phyloP scores from a whole-genome alignment of 2,329 filamentous ascomycete species.

The Parascedosporium putredinis region DNA sequence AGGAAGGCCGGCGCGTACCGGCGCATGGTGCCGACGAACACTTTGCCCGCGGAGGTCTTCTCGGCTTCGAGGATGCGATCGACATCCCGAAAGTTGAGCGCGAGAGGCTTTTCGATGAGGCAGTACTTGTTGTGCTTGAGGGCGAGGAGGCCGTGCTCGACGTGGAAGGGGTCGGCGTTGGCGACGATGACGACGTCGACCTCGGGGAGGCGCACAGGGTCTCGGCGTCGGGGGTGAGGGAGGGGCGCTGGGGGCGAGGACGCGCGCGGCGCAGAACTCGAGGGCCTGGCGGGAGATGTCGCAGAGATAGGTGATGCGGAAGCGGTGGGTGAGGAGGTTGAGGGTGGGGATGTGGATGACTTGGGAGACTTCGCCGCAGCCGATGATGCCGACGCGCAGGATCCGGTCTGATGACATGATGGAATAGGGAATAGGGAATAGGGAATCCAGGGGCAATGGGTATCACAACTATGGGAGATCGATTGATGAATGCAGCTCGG shows the following conservation, averaged over 20 bases:
- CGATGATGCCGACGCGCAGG: conserved; percentile 30
- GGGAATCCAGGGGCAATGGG: no score
- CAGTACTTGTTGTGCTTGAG: conserved; percentile 43
- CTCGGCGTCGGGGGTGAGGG: conserved; percentile 25
- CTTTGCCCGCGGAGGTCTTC: conserved; percentile 25
- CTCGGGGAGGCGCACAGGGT: conserved; percentile 31
- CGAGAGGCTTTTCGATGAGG: conserved; percentile 49
- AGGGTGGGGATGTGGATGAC: conserved; percentile 43
- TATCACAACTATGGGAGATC: no score
- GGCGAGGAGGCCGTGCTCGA: conserved; percentile 37
- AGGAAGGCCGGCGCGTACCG: conserved; percentile 48
- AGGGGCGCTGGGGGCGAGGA: conserved; percentile 13
- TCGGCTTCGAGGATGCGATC: conserved; percentile 40
- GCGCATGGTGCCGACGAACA: conserved; percentile 52
- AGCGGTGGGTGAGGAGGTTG: conserved; percentile 31
- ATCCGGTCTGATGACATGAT: not conserved
- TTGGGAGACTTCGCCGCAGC: conserved; percentile 39
- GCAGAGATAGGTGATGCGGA: conserved; percentile 36
- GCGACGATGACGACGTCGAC: conserved; percentile 45
- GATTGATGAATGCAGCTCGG: no score
- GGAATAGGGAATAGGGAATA: no score
- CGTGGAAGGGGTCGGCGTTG: conserved; percentile 44
- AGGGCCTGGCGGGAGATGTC: conserved; percentile 31
- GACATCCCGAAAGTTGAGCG: conserved; percentile 34
- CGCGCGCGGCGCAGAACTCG: conserved; percentile 16